Evolutionary conservation across 2,329 filamentous ascomycete genomes (phyloP).

Genomic region (Monosporascus sp.): DNA sequence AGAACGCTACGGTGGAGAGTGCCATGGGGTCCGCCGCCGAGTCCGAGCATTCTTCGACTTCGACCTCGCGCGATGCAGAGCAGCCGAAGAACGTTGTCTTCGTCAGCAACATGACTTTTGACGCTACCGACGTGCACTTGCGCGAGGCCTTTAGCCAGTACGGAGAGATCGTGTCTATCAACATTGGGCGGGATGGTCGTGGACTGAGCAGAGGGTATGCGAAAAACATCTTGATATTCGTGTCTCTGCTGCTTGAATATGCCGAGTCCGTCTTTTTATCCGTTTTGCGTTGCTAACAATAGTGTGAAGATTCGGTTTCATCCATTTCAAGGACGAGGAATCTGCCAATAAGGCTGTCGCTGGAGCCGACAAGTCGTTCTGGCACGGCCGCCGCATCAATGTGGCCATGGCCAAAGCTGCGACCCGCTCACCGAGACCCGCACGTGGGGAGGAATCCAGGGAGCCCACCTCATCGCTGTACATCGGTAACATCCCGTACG

Average conservation of each 20-base stretch:
- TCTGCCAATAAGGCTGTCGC: slow-evolving; percentile 16
- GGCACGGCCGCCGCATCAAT: slow-evolving; percentile 28
- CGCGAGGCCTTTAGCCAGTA: slow-evolving; percentile 50
- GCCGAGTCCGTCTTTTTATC: background rate
- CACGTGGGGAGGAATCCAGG: background rate
- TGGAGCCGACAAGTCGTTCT: slow-evolving; percentile 26
- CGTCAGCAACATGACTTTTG: slow-evolving; percentile 65
- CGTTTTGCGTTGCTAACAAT: slow-evolving; percentile 8
- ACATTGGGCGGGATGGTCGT: slow-evolving; percentile 21
- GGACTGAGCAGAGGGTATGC: slow-evolving; percentile 29
- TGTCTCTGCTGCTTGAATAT: background rate
- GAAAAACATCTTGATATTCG: background rate
- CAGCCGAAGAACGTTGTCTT: slow-evolving; percentile 43
- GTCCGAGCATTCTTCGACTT: too few species aligned
- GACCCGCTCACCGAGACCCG: slow-evolving; percentile 20
- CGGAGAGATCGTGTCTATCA: slow-evolving; percentile 19
- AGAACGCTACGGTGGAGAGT: slow-evolving; percentile 3
- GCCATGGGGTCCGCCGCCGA: background rate
- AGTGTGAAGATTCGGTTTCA: slow-evolving; percentile 23
- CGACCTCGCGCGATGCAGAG: too few species aligned
- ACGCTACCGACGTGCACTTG: slow-evolving; percentile 58
- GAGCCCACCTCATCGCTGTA: slow-evolving; percentile 63
- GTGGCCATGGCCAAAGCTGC: slow-evolving; percentile 10
- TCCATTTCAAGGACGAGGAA: slow-evolving; percentile 14
- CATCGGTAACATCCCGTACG: slow-evolving; percentile 81